Conservation (phyloP, 768 basidiomycete species). For the Lentinula edodes region DNA sequence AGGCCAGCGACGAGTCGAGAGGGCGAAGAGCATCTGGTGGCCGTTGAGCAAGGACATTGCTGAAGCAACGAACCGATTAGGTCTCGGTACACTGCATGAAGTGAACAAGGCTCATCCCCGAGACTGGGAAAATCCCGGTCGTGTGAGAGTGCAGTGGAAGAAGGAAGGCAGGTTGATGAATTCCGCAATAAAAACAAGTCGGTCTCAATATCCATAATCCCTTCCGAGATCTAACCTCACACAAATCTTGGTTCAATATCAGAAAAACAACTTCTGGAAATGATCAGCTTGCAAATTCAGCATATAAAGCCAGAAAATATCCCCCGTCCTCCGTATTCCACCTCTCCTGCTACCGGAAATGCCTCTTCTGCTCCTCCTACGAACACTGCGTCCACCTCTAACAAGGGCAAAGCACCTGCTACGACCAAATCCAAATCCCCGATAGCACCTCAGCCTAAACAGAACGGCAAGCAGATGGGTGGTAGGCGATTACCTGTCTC, state of each 20-base stretch:
- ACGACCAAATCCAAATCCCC: conserved; percentile 36
- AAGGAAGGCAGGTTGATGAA: conserved; percentile 68
- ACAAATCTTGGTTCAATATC: conserved; percentile 3
- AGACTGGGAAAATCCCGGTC: conserved; percentile 98
- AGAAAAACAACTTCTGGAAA: conserved; percentile 80
- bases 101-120: conserved; percentile 87
- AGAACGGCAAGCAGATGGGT: conserved; percentile 24
- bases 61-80: conserved; percentile 71
- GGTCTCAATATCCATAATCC: conserved; percentile 20
- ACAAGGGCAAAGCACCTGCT: conserved; percentile 49
- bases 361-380: conserved; percentile 20
- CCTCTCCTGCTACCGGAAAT: conserved; percentile 20
- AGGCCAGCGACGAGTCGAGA: conserved; percentile 76
- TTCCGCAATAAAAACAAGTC: conserved; percentile 69
- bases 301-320: conserved; percentile 62
- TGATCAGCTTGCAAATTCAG: conserved; percentile 72
- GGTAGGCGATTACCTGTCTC: conserved; percentile 60
- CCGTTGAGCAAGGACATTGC: conserved; percentile 92
- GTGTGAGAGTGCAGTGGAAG: conserved; percentile 91
- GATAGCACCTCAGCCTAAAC: conserved; percentile 15
- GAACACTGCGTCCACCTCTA: conserved; percentile 22
- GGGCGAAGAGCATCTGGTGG: conserved; percentile 87
- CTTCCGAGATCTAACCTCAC: background rate
- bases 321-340: conserved; percentile 59
- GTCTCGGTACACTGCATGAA: conserved; percentile 81